Base-by-base conservation (phyloP, 306 rosid genomes). In the Quercus rubra region DNA sequence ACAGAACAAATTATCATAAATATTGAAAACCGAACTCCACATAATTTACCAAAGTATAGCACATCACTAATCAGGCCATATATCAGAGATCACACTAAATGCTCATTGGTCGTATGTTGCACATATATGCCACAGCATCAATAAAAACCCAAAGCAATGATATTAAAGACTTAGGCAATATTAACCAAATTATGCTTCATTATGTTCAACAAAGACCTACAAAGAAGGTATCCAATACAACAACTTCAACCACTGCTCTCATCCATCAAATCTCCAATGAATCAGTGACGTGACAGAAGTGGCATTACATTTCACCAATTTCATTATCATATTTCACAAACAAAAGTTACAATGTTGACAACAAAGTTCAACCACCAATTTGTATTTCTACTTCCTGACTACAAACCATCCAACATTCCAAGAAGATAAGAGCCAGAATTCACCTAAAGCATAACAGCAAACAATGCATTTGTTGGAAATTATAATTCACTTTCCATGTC, bases 1-100 rank as follows among this genome's bases (percentile, higher is more conserved):
- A 13, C 78, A 86, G 33, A 81, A 20, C 63, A 79, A 68, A 75
- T 10, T 28, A 66, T 41, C 25, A 82, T 41, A 57, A 43, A 68
- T 8, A 33, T 33, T 66, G 21, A 2, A 28, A 63, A 56, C 23
- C 21, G 19, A 52, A 25, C 70, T 35, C 46, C 20, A 49, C 17
- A 5, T 41, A 54, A 66, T 12, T n/a, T 43, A 3, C 58, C 61
- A 35, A 54, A 56, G 17, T 1, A 28, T 31, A 64, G 54, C 38
- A 30, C n/a, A 64, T 38, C 33, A 25, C 12, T 9, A 76, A 51
- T 54, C 52, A 28, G 2, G 33, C 23, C 4, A 66, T 27, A 31
- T 46, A 15, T 17, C 58, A 63, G 8, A 21, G 20, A 63, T 10
- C 17, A 18, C 61, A 61, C 54, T n/a, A 38, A 25, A 58, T 20